phyloP scores from a whole-genome alignment of 177 flowering plant genomes.

The Vitis hybrid region DNA sequence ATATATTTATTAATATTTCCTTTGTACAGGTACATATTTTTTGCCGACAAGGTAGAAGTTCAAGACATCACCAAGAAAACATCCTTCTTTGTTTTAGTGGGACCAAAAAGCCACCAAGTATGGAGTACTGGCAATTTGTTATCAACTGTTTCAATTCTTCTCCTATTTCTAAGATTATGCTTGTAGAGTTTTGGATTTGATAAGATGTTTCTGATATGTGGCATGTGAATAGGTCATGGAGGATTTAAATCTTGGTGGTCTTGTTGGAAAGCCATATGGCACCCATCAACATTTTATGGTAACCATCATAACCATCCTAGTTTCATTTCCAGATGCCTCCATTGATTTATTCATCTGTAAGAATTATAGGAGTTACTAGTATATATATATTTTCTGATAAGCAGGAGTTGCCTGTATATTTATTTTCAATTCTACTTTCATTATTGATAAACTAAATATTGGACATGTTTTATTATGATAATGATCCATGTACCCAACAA shows the following conservation, averaged over 20 bases:
- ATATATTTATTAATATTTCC: not conserved
- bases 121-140: slow-evolving; percentile 2
- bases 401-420: too few species aligned
- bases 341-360: not conserved
- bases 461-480: too few species aligned
- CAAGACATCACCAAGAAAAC: slow-evolving; percentile 74
- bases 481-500: too few species aligned
- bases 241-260: slow-evolving; percentile 59
- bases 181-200: slow-evolving; percentile 8
- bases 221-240: slow-evolving; percentile 52
- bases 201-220: slow-evolving; percentile 6
- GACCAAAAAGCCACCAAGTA: slow-evolving; percentile 84
- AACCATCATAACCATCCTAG: slow-evolving; percentile 23
- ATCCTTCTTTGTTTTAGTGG: slow-evolving; percentile 61
- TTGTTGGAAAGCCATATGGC: slow-evolving; percentile 83
- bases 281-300: slow-evolving; percentile 75
- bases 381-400: too few species aligned
- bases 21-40: slow-evolving; percentile 70
- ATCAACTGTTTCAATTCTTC: not conserved
- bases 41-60: slow-evolving; percentile 82
- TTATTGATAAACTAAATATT: too few species aligned
- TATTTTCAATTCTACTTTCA: too few species aligned
- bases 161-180: not conserved
- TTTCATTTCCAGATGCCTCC: slow-evolving; percentile 1
- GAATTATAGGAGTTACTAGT: not conserved